These are phyloP conservation scores for Aureobasidium leucospermi DNA, from an alignment of 2,329 filamentous ascomycete genomes.

Conservation along the genomic window DNA sequence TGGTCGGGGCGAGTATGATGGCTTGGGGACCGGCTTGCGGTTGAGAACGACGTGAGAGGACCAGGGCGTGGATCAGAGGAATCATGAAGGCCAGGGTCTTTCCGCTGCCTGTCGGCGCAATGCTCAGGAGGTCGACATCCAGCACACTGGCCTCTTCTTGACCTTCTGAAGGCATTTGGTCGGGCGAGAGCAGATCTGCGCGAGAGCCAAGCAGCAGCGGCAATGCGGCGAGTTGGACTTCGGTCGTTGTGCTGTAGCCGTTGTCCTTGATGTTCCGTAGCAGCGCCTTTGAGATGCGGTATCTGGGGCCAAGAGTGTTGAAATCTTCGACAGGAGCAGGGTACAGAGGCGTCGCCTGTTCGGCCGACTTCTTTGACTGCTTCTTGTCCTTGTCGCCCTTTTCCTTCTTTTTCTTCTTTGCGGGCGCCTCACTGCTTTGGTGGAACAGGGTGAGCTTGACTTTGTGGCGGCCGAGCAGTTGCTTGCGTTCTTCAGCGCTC, in stretches of 20 bases:
- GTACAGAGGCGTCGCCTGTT: slow-evolving; percentile 55
- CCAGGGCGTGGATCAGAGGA: slow-evolving; percentile 70
- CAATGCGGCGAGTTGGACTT: slow-evolving; percentile 83
- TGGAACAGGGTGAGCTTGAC: slow-evolving; percentile 75
- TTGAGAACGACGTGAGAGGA: slow-evolving; percentile 21
- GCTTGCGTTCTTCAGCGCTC: slow-evolving; percentile 64
- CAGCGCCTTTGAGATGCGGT: slow-evolving; percentile 66
- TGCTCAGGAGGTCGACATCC: slow-evolving; percentile 66
- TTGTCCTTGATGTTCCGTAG: slow-evolving; percentile 75
- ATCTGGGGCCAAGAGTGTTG: slow-evolving; percentile 59
- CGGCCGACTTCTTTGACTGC: slow-evolving; percentile 26
- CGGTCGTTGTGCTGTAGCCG: slow-evolving; percentile 80
- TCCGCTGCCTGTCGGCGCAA: slow-evolving; percentile 91
- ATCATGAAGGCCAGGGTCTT: slow-evolving; percentile 94
- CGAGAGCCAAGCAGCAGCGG: slow-evolving; percentile 58
- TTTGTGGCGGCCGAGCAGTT: slow-evolving; percentile 69
- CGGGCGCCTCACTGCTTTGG: slow-evolving; percentile 19
- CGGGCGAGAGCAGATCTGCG: slow-evolving; percentile 21
- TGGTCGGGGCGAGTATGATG: slow-evolving; percentile 43
- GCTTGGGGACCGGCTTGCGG: slow-evolving; percentile 26
- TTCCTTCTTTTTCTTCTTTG: slow-evolving; percentile 31
- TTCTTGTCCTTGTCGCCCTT: slow-evolving; percentile 37
- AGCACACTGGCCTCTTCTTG: slow-evolving; percentile 20
- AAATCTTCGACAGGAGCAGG: slow-evolving; percentile 78
- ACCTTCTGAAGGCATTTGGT: slow-evolving; percentile 30